These are phyloP conservation scores for Stereocaulon alpinum DNA, from an alignment of 495 filamentous ascomycete species.

Conservation along the genomic window DNA sequence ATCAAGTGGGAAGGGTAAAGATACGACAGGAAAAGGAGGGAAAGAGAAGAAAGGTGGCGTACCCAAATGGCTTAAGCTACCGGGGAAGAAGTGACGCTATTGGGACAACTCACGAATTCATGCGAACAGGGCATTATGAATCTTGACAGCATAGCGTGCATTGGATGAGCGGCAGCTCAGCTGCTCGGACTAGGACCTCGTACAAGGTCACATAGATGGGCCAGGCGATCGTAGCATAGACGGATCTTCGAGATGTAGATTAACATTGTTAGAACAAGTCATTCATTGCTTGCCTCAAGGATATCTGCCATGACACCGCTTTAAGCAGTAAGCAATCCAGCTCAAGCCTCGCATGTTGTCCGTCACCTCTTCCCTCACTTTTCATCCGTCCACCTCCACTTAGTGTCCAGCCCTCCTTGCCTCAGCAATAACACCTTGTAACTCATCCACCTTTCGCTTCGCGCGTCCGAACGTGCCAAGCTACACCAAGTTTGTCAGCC, in stretches of 20 bases:
- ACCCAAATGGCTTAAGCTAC: conserved; percentile 63
- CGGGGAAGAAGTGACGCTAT: conserved; percentile 40
- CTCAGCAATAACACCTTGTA: conserved; percentile 94
- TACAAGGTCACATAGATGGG: not conserved
- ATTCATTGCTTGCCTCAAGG: not conserved
- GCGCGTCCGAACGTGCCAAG: conserved; percentile 96
- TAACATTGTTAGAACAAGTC: not conserved
- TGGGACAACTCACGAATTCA: not conserved
- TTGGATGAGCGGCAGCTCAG: not conserved
- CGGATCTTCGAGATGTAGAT: no score
- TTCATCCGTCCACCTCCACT: conserved; percentile 22
- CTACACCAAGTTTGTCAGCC: conserved; percentile 28
- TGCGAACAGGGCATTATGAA: not conserved
- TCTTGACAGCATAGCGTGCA: not conserved
- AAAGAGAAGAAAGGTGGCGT: conserved; percentile 35
- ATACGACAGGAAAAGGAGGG: conserved; percentile 26
- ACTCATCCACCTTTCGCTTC: conserved; percentile 98
- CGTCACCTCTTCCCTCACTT: not conserved
- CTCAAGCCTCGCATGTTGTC: not conserved
- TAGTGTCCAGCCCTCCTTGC: conserved; percentile 75
- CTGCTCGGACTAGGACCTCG: no score
- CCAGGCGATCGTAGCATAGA: not conserved
- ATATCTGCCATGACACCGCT: not conserved
- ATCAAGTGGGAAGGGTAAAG: conserved; percentile 33
- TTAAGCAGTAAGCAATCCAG: conserved; percentile 2